These are phyloP conservation scores for Yarrowia alimentaria DNA, from an alignment of 805 yeast genomes.

Conservation along the genomic window DNA sequence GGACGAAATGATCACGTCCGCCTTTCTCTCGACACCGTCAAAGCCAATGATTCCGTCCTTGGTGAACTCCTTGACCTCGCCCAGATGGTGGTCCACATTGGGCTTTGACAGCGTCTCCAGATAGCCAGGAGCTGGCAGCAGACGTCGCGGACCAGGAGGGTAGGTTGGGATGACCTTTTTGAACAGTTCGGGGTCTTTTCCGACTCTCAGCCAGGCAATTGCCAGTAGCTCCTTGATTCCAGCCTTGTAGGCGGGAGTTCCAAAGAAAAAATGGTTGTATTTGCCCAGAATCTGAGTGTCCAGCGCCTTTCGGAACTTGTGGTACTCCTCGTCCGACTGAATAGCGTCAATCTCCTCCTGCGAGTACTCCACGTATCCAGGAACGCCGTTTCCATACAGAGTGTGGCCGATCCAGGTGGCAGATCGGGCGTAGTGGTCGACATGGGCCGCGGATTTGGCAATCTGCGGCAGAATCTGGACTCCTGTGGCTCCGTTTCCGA, in stretches of 20 bases:
- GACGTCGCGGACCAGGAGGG: conserved; percentile 30
- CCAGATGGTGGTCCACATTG: conserved; percentile 30
- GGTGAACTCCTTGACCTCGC: conserved; percentile 30
- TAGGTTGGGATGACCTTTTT: conserved; percentile 31
- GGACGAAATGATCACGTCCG: conserved; percentile 25
- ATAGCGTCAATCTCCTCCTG: conserved; percentile 29
- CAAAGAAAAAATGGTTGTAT: conserved; percentile 24
- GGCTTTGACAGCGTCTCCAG: conserved; percentile 29
- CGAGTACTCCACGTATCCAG: conserved; percentile 30
- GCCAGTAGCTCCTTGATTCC: conserved; percentile 29
- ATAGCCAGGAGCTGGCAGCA: conserved; percentile 30
- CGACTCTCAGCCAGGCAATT: conserved; percentile 28
- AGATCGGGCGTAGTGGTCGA: conserved; percentile 33
- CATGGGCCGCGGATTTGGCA: conserved; percentile 32
- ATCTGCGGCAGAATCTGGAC: conserved; percentile 39
- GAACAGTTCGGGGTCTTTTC: conserved; percentile 28
- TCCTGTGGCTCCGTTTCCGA: conserved; percentile 43
- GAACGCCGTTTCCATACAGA: conserved; percentile 32
- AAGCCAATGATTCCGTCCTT: conserved; percentile 30
- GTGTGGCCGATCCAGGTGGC: conserved; percentile 32
- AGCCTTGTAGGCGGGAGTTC: conserved; percentile 22
- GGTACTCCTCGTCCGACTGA: conserved; percentile 29
- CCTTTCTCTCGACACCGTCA: conserved; percentile 28
- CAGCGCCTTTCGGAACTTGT: conserved; percentile 33
- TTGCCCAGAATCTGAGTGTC: conserved; percentile 29